Evolutionary conservation across 805 yeast genomes (phyloP).

Genomic region (Vanderwaltozyma polyspora): DNA sequence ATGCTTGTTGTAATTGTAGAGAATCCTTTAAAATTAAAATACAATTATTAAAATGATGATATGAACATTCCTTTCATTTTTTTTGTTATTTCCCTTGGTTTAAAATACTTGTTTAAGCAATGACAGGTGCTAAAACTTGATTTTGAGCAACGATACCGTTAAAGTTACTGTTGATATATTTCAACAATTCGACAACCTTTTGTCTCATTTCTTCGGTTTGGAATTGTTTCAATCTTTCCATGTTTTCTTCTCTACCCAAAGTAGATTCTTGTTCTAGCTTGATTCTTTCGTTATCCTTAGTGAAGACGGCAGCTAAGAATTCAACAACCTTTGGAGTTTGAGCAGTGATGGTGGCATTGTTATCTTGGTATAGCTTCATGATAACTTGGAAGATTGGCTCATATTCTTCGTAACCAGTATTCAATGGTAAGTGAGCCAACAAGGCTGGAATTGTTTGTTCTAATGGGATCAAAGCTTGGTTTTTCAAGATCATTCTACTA

Average conservation of each 20-base stretch:
- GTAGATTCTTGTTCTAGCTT: constrained; percentile 63
- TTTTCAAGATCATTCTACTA: constrained; percentile 74
- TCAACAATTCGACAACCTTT: constrained; percentile 60
- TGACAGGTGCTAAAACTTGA: constrained; percentile 27
- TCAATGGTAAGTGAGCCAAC: constrained; percentile 70
- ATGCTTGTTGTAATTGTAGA: too few relatives aligned
- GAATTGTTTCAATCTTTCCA: constrained; percentile 71
- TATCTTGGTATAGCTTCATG: constrained; percentile 55
- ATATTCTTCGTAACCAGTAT: constrained; percentile 85
- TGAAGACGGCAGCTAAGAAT: constrained; percentile 58
- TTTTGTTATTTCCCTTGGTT: too few relatives aligned
- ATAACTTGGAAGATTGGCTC: constrained; percentile 77
- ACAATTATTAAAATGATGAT: too few relatives aligned
- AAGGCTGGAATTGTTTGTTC: constrained; percentile 65
- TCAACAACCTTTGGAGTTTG: constrained; percentile 54
- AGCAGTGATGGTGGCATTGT: constrained; percentile 42
- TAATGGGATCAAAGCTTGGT: constrained; percentile 63
- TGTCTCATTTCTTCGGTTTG: constrained; percentile 52
- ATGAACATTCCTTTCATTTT: too few relatives aligned
- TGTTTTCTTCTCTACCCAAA: constrained; percentile 74
- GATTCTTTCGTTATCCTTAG: constrained; percentile 63
- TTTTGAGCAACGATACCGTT: constrained; percentile 49
- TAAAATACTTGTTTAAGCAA: constrained; percentile 23
- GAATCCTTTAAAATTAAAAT: too few relatives aligned
- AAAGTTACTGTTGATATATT: constrained; percentile 54